Conservation (phyloP, 2,329 filamentous ascomycete genomes). For the Metarhizium rileyi region DNA sequence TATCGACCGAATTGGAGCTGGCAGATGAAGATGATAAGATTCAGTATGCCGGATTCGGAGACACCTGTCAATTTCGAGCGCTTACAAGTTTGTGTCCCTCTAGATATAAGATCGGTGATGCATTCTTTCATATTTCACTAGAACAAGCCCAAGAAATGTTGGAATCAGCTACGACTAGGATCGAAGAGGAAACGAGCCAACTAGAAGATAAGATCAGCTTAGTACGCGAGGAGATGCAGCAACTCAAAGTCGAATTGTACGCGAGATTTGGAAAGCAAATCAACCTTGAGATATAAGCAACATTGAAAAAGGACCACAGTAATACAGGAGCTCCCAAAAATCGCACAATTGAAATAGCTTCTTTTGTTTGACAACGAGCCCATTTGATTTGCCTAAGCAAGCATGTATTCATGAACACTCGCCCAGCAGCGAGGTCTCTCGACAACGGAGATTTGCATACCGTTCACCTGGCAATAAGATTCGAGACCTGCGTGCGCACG, state of each 20-base stretch:
- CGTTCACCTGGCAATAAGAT: background rate
- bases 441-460: conserved; percentile 1
- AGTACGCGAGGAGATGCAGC: conserved; percentile 77
- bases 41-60: conserved; percentile 49
- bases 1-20: conserved; percentile 83
- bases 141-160: conserved; percentile 83
- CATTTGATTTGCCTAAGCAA: background rate
- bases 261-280: conserved; percentile 93
- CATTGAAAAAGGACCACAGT: background rate
- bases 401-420: conserved; percentile 1
- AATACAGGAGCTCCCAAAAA: background rate
- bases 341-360: background rate
- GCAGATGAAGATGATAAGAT: conserved; percentile 91
- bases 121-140: conserved; percentile 81
- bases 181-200: conserved; percentile 65
- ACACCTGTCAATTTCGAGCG: background rate
- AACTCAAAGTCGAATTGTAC: conserved; percentile 86
- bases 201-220: conserved; percentile 68
- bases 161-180: conserved; percentile 54
- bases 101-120: conserved; percentile 95
- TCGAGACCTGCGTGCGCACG: background rate
- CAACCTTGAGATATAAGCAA: conserved; percentile 59
- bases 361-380: background rate
- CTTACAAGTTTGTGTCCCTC: conserved; percentile 3
- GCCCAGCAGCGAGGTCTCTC: background rate